Conservation (phyloP, 2,329 filamentous ascomycete species). For the Aspergillus pseudoterreus region DNA sequence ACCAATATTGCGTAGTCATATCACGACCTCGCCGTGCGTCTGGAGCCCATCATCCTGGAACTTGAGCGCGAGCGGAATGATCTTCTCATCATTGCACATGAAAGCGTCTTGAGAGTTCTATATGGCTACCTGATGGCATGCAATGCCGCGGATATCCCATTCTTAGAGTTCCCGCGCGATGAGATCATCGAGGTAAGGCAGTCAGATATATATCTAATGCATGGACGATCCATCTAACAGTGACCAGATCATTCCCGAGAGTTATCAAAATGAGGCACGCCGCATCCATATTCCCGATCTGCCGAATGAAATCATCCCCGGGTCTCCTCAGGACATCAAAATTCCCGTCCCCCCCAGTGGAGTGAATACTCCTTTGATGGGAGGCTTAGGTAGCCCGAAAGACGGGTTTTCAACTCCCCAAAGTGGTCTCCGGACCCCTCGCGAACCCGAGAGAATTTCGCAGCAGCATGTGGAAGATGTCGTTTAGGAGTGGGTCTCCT, state of each 20-base stretch:
- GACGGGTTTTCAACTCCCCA: slow-evolving; percentile 43
- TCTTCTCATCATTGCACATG: slow-evolving; percentile 95
- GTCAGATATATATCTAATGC: neutral
- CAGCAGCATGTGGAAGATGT: slow-evolving; percentile 45
- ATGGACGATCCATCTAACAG: slow-evolving; percentile 11
- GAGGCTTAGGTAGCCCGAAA: slow-evolving; percentile 38
- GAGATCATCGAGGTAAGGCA: slow-evolving; percentile 81
- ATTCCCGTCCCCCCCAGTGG: slow-evolving; percentile 67
- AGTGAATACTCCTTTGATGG: slow-evolving; percentile 41
- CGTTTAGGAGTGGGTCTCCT: slow-evolving; percentile 25
- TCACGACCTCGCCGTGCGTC: slow-evolving; percentile 93
- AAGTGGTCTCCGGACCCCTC: slow-evolving; percentile 39
- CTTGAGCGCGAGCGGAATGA: slow-evolving; percentile 96
- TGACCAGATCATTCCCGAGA: slow-evolving; percentile 79
- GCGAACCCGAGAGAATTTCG: slow-evolving; percentile 42
- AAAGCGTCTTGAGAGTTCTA: slow-evolving; percentile 92
- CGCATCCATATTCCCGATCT: slow-evolving; percentile 78
- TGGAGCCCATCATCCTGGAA: slow-evolving; percentile 96
- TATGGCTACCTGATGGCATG: slow-evolving; percentile 99
- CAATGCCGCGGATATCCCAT: slow-evolving; percentile 89
- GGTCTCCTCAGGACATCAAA: slow-evolving; percentile 75
- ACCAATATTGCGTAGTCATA: slow-evolving; percentile 64
- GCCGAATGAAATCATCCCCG: slow-evolving; percentile 64
- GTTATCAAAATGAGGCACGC: slow-evolving; percentile 94
- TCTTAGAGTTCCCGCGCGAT: slow-evolving; percentile 87